Evolutionary conservation across 2,329 filamentous ascomycete genomes (phyloP), one percentile per base, ranked within the genome.

Genomic region (Apiospora marii): DNA sequence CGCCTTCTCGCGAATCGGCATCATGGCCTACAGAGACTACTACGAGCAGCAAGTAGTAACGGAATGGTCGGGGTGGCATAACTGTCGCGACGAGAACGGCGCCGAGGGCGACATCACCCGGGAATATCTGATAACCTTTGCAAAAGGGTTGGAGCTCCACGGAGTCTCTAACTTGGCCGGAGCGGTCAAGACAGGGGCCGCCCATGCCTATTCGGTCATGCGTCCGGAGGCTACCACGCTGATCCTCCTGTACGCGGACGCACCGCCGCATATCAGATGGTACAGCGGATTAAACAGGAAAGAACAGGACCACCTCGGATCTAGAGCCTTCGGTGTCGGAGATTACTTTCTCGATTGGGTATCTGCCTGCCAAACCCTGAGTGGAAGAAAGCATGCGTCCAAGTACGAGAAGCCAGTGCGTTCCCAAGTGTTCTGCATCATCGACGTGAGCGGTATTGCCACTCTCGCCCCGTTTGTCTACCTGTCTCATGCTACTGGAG

Each of bases 1-100:
- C 70, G 85, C 84, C 75, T 88, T 89, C 76, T 81, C 84, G 5
- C 83, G 85, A 2, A 85, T 88, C 70, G 87, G 86, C 8, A 81
- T 88, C 4, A 77, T 88, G 16, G 85, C 84, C 1, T 89, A 88
- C 74, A 83, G 87, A 7, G 87, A 89, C 78, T 88, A 87, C 76
- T 81, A n/a, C n/a, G n/a, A n/a, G n/a, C n/a, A 78, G 73, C 76
- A 77, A 19, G 61, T 72, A 43, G 73, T 86, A 34, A 82, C 84
- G 2, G 80, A 87, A 68, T 89, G 86, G 84, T 88, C 86, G 0
- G 85, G 86, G 3, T 88, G 87, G 87, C 82, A 82, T 70, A 53
- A 53, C 51, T 53, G 51, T 14, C 51, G 14, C 3, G 24, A 14
- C 51, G 24, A 53, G 12, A 30, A 53, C 13, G 74, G 78, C 16